phyloP scores from a whole-genome alignment of 176 grass and related monocot species.

The Raddia distichophylla region DNA sequence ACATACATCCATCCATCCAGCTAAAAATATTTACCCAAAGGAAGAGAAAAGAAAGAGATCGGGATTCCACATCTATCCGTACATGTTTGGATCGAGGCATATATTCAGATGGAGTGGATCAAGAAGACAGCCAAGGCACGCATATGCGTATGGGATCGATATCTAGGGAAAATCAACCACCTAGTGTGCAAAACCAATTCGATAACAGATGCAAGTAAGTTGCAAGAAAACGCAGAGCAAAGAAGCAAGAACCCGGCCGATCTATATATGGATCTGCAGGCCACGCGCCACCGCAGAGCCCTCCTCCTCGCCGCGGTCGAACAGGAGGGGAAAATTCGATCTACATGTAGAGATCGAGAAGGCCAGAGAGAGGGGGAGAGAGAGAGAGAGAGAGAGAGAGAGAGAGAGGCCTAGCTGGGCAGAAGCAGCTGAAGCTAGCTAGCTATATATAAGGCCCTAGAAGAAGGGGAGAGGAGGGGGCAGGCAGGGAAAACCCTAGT shows the following conservation, averaged over 20 bases:
- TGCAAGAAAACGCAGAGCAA: neutral
- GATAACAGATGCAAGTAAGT: neutral
- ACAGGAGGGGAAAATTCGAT: neutral
- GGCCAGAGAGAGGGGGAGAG: neutral
- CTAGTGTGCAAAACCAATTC: neutral
- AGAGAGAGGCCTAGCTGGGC: too few species aligned
- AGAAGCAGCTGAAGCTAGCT: constrained; percentile 5
- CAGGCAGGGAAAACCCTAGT: constrained; percentile 45
- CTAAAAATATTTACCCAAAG: neutral
- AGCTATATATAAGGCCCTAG: constrained; percentile 47
- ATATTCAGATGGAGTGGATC: neutral
- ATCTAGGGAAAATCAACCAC: neutral
- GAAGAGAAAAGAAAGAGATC: neutral
- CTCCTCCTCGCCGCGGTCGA: neutral
- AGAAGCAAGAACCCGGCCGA: constrained; percentile 15
- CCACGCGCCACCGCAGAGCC: neutral
- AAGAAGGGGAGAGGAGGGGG: neutral
- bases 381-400: too few species aligned
- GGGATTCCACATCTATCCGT: neutral
- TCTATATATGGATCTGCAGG: neutral
- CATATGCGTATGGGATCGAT: neutral
- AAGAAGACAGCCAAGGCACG: neutral
- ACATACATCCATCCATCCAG: neutral
- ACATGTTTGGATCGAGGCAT: neutral
- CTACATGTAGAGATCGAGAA: neutral